These are phyloP conservation scores for Quercus robur DNA, from an alignment of 306 rosid genomes.

Conservation along the genomic window DNA sequence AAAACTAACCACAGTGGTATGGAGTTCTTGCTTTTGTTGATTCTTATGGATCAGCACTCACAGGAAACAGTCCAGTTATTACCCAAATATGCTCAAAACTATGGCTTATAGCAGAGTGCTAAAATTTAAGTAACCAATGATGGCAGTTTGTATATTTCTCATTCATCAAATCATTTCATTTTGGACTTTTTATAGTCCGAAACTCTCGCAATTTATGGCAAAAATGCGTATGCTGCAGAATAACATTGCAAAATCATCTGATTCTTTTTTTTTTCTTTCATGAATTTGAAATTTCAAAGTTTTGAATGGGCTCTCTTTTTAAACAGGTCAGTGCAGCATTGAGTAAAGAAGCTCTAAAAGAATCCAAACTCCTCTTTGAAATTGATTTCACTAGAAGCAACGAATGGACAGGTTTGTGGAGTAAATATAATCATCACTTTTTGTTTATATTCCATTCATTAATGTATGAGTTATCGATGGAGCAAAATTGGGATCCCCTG, in stretches of 20 bases:
- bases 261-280: background rate
- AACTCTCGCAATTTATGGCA: background rate
- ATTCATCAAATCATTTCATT: background rate
- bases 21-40: no score
- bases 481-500: background rate
- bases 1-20: no score
- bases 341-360: conserved; percentile 72
- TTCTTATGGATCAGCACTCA: background rate
- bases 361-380: conserved; percentile 84
- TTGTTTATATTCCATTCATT: background rate
- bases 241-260: background rate
- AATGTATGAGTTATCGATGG: background rate
- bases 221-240: background rate
- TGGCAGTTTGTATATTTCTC: background rate
- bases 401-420: conserved; percentile 83
- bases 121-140: background rate
- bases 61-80: background rate
- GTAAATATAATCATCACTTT: background rate
- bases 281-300: background rate
- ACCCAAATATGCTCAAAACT: background rate
- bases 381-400: conserved; percentile 93
- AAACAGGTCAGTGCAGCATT: conserved; percentile 64
- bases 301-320: background rate
- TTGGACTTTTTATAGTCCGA: background rate
- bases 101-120: background rate